These are phyloP conservation scores for Monilinia laxa DNA, from an alignment of 2,329 filamentous ascomycete species.

Conservation along the genomic window DNA sequence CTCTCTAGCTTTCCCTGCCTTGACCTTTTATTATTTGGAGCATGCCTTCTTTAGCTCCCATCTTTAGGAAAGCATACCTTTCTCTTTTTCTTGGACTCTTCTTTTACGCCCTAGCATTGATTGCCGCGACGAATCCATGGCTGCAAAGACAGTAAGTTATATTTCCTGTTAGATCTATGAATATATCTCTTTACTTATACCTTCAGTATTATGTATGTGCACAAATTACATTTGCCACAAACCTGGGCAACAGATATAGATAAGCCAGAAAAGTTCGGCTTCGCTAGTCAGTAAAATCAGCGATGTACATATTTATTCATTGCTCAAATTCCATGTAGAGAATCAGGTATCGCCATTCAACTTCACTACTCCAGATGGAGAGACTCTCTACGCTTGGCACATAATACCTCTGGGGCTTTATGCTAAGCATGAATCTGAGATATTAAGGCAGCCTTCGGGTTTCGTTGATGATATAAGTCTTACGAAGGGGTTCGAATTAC, in stretches of 20 bases:
- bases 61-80: slow-evolving; percentile 49
- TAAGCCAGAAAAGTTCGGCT: slow-evolving; percentile 79
- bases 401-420: slow-evolving; percentile 79
- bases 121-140: slow-evolving; percentile 63
- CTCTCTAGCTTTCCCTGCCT: slow-evolving; percentile 14
- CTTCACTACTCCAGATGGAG: slow-evolving; percentile 70
- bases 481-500: slow-evolving; percentile 58
- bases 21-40: not conserved
- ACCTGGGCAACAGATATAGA: slow-evolving; percentile 71
- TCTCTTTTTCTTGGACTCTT: slow-evolving; percentile 58
- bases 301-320: not conserved
- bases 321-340: slow-evolving; percentile 48
- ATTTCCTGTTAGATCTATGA: not conserved
- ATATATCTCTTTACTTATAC: slow-evolving; percentile 13
- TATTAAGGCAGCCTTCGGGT: slow-evolving; percentile 51
- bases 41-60: slow-evolving; percentile 43
- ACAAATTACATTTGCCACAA: slow-evolving; percentile 65
- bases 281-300: slow-evolving; percentile 61
- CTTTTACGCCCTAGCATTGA: slow-evolving; percentile 66
- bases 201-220: slow-evolving; percentile 70
- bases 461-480: slow-evolving; percentile 52
- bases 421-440: slow-evolving; percentile 63
- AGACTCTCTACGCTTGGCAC: slow-evolving; percentile 86
- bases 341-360: slow-evolving; percentile 88
- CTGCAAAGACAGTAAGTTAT: slow-evolving; percentile 75